Conservation (phyloP, 371 early-diverging fungal species). For the Mucor lusitanicus region DNA sequence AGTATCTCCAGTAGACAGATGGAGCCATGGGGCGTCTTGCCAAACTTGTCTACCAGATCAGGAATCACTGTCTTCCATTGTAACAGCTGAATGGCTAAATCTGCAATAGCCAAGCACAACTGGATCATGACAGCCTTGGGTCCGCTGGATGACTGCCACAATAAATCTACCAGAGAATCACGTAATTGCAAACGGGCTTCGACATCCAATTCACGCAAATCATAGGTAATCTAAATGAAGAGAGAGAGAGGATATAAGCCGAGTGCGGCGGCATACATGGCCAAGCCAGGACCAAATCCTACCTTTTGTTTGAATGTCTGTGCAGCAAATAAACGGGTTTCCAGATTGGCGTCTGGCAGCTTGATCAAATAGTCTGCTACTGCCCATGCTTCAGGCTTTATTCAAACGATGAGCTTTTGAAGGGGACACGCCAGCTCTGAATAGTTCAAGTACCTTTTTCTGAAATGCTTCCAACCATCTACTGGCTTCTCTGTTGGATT, state of each 20-base stretch:
- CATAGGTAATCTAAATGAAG: slow-evolving; percentile 71
- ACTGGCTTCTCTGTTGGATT: slow-evolving; percentile 66
- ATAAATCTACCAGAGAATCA: slow-evolving; percentile 75
- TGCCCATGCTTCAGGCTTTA: slow-evolving; percentile 84
- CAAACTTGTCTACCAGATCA: slow-evolving; percentile 66
- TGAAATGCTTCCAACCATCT: slow-evolving; percentile 89
- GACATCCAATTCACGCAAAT: slow-evolving; percentile 75
- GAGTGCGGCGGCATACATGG: too few relatives aligned
- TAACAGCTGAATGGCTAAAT: slow-evolving; percentile 80
- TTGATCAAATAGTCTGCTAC: slow-evolving; percentile 77
- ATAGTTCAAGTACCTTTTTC: slow-evolving; percentile 67
- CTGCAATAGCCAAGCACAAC: slow-evolving; percentile 84
- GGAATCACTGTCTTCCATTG: slow-evolving; percentile 83
- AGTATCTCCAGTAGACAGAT: slow-evolving; percentile 78
- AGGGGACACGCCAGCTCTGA: background rate
- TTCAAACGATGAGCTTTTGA: background rate
- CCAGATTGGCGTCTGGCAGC: slow-evolving; percentile 52
- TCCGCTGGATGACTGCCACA: slow-evolving; percentile 50
- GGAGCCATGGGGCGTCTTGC: slow-evolving; percentile 40
- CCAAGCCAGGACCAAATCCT: too few relatives aligned
- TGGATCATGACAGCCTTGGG: slow-evolving; percentile 76
- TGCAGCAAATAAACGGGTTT: slow-evolving; percentile 85
- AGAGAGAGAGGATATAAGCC: background rate
- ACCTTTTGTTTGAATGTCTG: slow-evolving; percentile 94
- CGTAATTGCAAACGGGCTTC: slow-evolving; percentile 68